phyloP scores from a whole-genome alignment of 2,329 filamentous ascomycete genomes.

The Alternaria dauci region DNA sequence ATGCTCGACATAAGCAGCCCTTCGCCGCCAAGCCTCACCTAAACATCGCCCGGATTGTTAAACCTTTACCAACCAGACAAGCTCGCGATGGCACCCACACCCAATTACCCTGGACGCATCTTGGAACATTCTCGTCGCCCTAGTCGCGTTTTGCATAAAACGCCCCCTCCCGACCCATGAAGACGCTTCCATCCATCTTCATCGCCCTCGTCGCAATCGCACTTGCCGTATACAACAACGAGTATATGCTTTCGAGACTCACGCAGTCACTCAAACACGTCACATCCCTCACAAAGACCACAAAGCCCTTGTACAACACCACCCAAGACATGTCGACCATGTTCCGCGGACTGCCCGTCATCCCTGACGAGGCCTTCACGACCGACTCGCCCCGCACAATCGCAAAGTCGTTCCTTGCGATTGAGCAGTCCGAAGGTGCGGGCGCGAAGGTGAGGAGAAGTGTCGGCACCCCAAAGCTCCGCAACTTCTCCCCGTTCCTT shows the following conservation, averaged over 20 bases:
- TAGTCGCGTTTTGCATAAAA: slow-evolving; percentile 43
- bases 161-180: slow-evolving; percentile 45
- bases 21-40: slow-evolving; percentile 16
- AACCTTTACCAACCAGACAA: slow-evolving; percentile 38
- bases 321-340: slow-evolving; percentile 45
- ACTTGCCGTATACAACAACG: slow-evolving; percentile 50
- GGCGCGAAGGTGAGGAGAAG: slow-evolving; percentile 87
- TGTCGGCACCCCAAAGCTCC: slow-evolving; percentile 82
- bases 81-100: slow-evolving; percentile 28
- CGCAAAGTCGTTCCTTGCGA: slow-evolving; percentile 81
- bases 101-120: slow-evolving; percentile 17
- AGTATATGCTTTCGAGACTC: slow-evolving; percentile 54
- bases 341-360: slow-evolving; percentile 61
- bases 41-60: slow-evolving; percentile 32
- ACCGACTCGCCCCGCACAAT: slow-evolving; percentile 72
- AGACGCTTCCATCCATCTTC: slow-evolving; percentile 52
- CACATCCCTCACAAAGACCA: slow-evolving; percentile 30
- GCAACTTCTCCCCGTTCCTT: slow-evolving; percentile 89
- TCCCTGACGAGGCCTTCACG: slow-evolving; percentile 50
- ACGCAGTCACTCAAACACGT: slow-evolving; percentile 42
- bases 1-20: slow-evolving; percentile 29
- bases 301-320: slow-evolving; percentile 31
- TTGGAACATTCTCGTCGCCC: slow-evolving; percentile 46
- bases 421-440: slow-evolving; percentile 86
- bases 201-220: slow-evolving; percentile 54